Evolutionary conservation across 1,284 basidiomycete species (phyloP).

Genomic region (Malassezia restricta): DNA sequence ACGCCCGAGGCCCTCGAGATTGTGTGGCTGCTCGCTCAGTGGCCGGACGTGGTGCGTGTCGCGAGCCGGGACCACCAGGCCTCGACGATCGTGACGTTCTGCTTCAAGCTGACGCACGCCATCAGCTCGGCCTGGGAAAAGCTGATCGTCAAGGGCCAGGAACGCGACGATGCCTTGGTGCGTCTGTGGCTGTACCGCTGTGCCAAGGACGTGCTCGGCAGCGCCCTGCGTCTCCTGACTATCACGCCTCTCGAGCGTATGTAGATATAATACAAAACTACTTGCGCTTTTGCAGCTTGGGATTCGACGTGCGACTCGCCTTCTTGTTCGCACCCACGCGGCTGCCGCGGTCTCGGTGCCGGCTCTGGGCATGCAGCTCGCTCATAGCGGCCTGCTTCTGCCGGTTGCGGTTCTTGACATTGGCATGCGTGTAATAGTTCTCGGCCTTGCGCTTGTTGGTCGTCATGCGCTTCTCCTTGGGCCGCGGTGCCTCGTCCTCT

Average conservation of each 20-base stretch:
- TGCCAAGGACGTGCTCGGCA: conserved; percentile 74
- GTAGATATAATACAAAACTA: conserved; percentile 50
- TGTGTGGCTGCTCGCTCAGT: conserved; percentile 69
- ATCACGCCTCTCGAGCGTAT: conserved; percentile 71
- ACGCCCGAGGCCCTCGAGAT: conserved; percentile 70
- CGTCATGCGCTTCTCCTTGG: conserved; percentile 35
- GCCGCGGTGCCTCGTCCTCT: conserved; percentile 19
- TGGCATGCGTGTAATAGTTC: conserved; percentile 64
- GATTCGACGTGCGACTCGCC: conserved; percentile 16
- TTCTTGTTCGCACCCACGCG: conserved; percentile 36
- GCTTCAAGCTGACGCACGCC: conserved; percentile 63
- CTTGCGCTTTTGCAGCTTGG: conserved; percentile 13
- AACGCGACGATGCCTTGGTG: conserved; percentile 62
- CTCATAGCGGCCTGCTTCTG: conserved; percentile 46
- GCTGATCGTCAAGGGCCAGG: conserved; percentile 67
- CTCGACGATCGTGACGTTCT: conserved; percentile 69
- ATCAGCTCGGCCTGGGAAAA: conserved; percentile 81
- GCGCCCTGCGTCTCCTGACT: conserved; percentile 75
- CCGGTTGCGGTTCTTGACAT: conserved; percentile 46
- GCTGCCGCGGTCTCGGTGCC: conserved; percentile 24
- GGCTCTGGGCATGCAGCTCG: conserved; percentile 16
- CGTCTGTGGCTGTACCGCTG: conserved; percentile 79
- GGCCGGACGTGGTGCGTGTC: conserved; percentile 77
- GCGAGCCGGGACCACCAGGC: conserved; percentile 80
- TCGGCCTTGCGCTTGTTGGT: conserved; percentile 60